Evolutionary conservation across 225 moss, liverwort and hornwort genomes (phyloP), one percentile per base, ranked within the genome.

Genomic region (Bryum argenteum): DNA sequence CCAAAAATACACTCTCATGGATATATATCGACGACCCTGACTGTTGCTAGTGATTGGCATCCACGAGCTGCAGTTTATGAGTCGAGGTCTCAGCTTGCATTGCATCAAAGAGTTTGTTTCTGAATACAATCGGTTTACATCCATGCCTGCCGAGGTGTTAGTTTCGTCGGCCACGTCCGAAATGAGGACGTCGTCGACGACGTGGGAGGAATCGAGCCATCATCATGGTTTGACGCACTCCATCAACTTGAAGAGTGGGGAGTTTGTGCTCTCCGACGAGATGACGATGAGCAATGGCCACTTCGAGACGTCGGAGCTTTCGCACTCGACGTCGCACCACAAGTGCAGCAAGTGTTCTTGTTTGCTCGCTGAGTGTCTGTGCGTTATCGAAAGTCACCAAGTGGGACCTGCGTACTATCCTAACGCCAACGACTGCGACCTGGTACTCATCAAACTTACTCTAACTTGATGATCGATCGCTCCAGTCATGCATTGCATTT

Each of bases 271-370:
- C 33, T 33, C 33, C 1, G 33, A 33, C 33, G 33, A 33, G 33
- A n/a, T n/a, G n/a, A n/a, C n/a, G n/a, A n/a, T n/a, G n/a, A 33
- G 33, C 33, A 39, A 19, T 61, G 61, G 19, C 19, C 18, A 40
- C 40, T 40, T 40, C 11, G 40, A 61, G 61, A 18, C 61, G 1
- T n/a, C 20, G 39, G 39, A 61, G 61, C 11, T 19, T n/a, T 38
- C 21, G 54, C 33, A 33, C 7, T 21, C 60, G 59, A 38, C 70
- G 8, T n/a, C n/a, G n/a, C n/a, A n/a, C n/a, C 33, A 33, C 33
- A 37, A 48, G 56, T 77, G 77, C 56, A 8, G 21, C 22, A 70
- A 64, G 63, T 77, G 77, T 23, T 10, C 13, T 21, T 71, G 64
- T 48, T 38, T 55, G 1, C 64, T 16, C 3, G 10, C 8, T 8